phyloP scores from a whole-genome alignment of 1,284 basidiomycete genomes.

The Peniophora sp. region DNA sequence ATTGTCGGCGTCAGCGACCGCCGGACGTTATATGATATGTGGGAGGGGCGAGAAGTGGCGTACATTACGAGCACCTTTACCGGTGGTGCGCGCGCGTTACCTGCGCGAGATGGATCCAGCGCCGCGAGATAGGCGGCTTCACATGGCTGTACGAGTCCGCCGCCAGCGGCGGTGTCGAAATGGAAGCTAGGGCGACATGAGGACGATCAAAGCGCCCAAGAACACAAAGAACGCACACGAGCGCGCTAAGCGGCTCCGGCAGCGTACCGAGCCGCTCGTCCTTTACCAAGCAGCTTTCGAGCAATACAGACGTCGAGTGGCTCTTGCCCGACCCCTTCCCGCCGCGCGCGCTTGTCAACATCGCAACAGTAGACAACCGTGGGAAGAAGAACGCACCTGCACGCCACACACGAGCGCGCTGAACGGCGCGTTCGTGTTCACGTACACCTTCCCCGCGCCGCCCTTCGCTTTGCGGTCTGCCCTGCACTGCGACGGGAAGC shows the following conservation, averaged over 20 bases:
- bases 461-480: too few species aligned
- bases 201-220: too few species aligned
- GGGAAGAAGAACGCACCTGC: slow-evolving; percentile 11
- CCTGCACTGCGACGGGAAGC: neutral
- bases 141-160: slow-evolving; percentile 11
- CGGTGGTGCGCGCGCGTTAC: slow-evolving; percentile 4
- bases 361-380: neutral
- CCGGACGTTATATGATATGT: too few species aligned
- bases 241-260: slow-evolving; percentile 18
- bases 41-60: slow-evolving; percentile 3
- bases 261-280: slow-evolving; percentile 17
- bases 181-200: slow-evolving; percentile 10
- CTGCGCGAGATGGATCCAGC: slow-evolving; percentile 2
- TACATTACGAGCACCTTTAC: slow-evolving; percentile 13
- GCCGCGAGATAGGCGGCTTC: slow-evolving; percentile 16
- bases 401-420: slow-evolving; percentile 22
- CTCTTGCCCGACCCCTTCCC: slow-evolving; percentile 21
- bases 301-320: slow-evolving; percentile 21
- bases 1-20: neutral
- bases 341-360: neutral
- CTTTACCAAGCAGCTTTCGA: slow-evolving; percentile 21
- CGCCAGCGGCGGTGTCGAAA: slow-evolving; percentile 14
- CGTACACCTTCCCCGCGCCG: slow-evolving; percentile 14
- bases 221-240: slow-evolving; percentile 15
- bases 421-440: slow-evolving; percentile 18